Evolutionary conservation across 2,329 filamentous ascomycete species (phyloP), one percentile per base, ranked within the genome.

Genomic region (Fusarium nurragi): DNA sequence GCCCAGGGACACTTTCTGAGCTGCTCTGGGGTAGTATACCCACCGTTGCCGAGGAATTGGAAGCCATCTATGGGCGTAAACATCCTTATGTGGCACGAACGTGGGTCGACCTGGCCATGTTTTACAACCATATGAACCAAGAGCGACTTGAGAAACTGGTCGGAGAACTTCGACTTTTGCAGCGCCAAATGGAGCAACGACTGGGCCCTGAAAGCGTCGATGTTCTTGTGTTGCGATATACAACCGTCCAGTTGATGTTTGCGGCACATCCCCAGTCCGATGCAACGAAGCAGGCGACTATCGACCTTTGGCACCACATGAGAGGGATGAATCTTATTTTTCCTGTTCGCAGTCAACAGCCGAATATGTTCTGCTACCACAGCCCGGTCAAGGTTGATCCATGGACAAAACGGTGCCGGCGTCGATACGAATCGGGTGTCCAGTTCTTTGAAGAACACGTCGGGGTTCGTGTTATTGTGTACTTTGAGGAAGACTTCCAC

Each of bases 401-500:
- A 3, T 79, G 76, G 76, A 78, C 76, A 14, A 80, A 78, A 64
- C 75, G 79, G 53, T 81, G 79, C 54, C 74, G 76, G 22, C 75
- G 79, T 44, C 74, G 77, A 47, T 81, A 81, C 64, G 76, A 79
- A 14, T 69, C 74, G 5, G 74, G 76, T 4, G 71, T 77, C 10
- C 69, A 74, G 36, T 74, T 81, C 23, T 64, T 81, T 23, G 73
- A 79, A 51, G 71, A 77, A 49, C 76, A 79, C 45, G 73, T 75
- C 13, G 76, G 75, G 10, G 74, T 80, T 37, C 77, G 73, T 48
- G 65, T 80, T 10, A 65, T 76, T 12, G 73, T 77, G 4, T 81
- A 81, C 57, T 81, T 80, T 56, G 79, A 81, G 41, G 79, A 80
- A 54, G 78, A 81, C 49, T 79, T 80, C 63, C 79, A 81, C 41